Conservation (phyloP, 768 basidiomycete species). For the Trichaptum fuscoviolaceum region DNA sequence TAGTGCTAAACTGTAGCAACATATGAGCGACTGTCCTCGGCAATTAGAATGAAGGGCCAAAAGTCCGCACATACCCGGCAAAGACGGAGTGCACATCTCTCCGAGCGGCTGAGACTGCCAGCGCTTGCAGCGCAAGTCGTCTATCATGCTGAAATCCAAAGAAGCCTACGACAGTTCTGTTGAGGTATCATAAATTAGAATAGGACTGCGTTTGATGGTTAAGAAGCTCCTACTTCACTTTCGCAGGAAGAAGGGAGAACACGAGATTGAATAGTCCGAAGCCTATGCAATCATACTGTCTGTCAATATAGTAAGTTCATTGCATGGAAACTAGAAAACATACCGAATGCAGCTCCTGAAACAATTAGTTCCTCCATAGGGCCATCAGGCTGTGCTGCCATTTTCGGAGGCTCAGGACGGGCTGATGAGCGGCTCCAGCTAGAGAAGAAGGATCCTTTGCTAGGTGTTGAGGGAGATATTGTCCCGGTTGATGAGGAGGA, state of each 20-base stretch:
- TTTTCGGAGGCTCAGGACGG: conserved; percentile 6
- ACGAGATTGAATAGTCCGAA: conserved; percentile 77
- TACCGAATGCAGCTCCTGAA: conserved; percentile 74
- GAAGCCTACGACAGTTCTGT: conserved; percentile 65
- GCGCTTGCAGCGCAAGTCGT: conserved; percentile 58
- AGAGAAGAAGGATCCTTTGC: conserved; percentile 18
- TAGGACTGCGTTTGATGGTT: not conserved
- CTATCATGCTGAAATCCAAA: conserved; percentile 74
- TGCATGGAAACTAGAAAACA: conserved; percentile 14
- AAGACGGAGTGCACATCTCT: conserved; percentile 73
- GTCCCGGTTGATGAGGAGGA: conserved; percentile 10
- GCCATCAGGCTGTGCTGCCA: conserved; percentile 31
- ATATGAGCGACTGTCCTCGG: not conserved
- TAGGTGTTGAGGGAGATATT: not conserved
- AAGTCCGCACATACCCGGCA: conserved; percentile 48
- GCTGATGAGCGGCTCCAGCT: conserved; percentile 23
- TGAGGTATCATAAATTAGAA: conserved; percentile 1
- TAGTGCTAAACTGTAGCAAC: conserved; percentile 41
- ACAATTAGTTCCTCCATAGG: conserved; percentile 68
- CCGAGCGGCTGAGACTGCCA: conserved; percentile 61
- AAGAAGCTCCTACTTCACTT: conserved; percentile 45
- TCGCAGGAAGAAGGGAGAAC: conserved; percentile 69
- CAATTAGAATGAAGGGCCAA: not conserved
- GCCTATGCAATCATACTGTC: conserved; percentile 22
- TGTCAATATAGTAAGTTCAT: not conserved